Base-by-base conservation (phyloP, 2,329 filamentous ascomycete species). In the Calycina marina region DNA sequence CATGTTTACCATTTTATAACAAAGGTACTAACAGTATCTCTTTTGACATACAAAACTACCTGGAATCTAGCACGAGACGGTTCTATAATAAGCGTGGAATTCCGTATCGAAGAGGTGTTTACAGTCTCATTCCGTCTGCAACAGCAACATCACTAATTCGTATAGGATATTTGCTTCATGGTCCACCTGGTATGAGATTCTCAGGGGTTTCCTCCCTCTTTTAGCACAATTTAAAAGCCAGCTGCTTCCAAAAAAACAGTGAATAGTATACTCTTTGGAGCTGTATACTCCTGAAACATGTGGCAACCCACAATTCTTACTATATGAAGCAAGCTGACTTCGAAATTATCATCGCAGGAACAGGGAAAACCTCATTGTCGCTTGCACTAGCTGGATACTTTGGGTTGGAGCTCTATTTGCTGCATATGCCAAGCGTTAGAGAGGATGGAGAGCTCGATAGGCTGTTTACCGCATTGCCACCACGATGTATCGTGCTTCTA, bases 311-410 rank as follows among this genome's bases (percentile, higher is more conserved):
- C n/a, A n/a, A n/a, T n/a, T n/a, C n/a, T n/a, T n/a, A n/a, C n/a
- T n/a, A n/a, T n/a, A n/a, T n/a, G n/a, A n/a, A n/a, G n/a, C n/a
- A n/a, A n/a, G n/a, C n/a, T n/a, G n/a, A n/a, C n/a, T n/a, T n/a
- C n/a, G n/a, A n/a, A 22, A 22, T 22, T 22, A n/a, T 22, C n/a
- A 9, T n/a, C 20, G 8, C n/a, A 22, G 20, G 20, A 0, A 81
- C 75, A 0, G 77, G 78, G n/a, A 83, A 83, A 61, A 93, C 78
- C 36, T 93, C 83, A 0, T 93, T 96, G 46, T 93, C 94, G 38
- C 83, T 93, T 55, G 86, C 88, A 1, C 62, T 96, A 17, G 88
- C 88, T 93, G 64, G 65, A 10, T 49, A 61, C 15, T 58, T 68
- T 20, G 60, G 60, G 8, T 49, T 69, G 16, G 59, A 63, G 18